A percentile compares a stretch with the other conserved stretches of the same genome.
Evolutionary conservation across 345 rosid species (phyloP).

Genomic region (Isatis tinctoria): DNA sequence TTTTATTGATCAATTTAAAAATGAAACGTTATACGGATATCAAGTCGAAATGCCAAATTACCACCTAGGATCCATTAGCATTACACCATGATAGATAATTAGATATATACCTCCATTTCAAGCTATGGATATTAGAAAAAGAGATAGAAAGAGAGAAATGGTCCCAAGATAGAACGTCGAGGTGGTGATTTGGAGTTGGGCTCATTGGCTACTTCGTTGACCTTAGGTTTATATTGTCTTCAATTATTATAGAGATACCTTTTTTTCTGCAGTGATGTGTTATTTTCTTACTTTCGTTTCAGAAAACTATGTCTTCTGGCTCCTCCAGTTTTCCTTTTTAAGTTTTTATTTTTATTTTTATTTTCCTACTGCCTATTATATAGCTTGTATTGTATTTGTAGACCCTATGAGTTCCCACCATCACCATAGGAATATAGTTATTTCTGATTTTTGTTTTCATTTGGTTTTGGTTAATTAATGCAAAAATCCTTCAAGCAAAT

Average conservation of each 20-base stretch:
- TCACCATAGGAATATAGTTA: conserved; percentile 9
- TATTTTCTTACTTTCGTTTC: conserved; percentile 30
- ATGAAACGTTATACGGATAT: background rate
- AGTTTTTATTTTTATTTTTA: background rate
- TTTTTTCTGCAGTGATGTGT: conserved; percentile 27
- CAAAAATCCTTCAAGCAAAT: conserved; percentile 5
- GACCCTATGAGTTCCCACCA: conserved; percentile 2
- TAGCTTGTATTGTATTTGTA: conserved; percentile 3
- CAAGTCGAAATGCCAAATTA: background rate
- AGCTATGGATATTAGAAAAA: background rate
- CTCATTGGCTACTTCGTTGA: conserved; percentile 37
- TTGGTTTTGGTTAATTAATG: conserved; percentile 20
- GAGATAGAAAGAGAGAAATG: conserved; percentile 25
- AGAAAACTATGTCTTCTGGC: conserved; percentile 11
- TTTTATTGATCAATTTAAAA: background rate
- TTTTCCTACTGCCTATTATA: background rate
- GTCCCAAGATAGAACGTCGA: conserved; percentile 30
- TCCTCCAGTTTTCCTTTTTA: background rate
- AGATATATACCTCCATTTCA: background rate
- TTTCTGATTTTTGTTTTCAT: background rate
- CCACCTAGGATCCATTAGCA: background rate
- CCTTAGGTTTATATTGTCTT: conserved; percentile 28
- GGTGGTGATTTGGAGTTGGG: conserved; percentile 22
- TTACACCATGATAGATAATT: background rate
- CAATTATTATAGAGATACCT: conserved; percentile 26